A percentile compares a stretch with the other conserved stretches of the same genome.
These are phyloP conservation scores for Kodamaea restingae DNA, from an alignment of 805 yeast species.

Conservation along the genomic window DNA sequence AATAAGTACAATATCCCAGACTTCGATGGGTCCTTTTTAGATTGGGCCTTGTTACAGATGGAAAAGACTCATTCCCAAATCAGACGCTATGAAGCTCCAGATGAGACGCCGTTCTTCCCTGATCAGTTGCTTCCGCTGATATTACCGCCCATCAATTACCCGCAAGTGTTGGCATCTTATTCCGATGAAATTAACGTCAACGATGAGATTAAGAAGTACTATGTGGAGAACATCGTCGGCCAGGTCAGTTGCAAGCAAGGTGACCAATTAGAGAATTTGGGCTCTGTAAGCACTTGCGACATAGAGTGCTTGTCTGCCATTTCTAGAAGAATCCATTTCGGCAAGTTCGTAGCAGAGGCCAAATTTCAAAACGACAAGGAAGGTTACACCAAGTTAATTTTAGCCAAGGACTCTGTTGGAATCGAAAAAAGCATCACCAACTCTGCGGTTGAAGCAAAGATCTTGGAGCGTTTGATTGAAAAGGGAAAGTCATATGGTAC, in stretches of 20 bases:
- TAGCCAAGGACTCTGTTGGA: constrained; percentile 61
- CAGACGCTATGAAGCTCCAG: constrained; percentile 91
- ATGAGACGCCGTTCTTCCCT: constrained; percentile 88
- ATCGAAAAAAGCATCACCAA: constrained; percentile 83
- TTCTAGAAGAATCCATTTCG: constrained; percentile 92
- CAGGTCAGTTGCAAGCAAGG: constrained; percentile 59
- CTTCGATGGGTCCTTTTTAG: constrained; percentile 78
- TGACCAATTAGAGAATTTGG: constrained; percentile 81
- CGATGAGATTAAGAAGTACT: constrained; percentile 58
- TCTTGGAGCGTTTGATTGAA: constrained; percentile 67
- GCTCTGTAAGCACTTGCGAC: constrained; percentile 81
- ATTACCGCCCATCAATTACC: constrained; percentile 75
- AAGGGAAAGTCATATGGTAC: constrained; percentile 87
- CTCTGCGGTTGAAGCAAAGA: constrained; percentile 77
- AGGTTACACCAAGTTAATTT: constrained; percentile 60
- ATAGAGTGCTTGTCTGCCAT: constrained; percentile 84
- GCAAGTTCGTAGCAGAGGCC: constrained; percentile 96
- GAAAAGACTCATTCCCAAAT: constrained; percentile 68
- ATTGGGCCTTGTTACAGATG: constrained; percentile 74
- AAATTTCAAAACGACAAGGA: constrained; percentile 71
- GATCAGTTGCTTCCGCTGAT: constrained; percentile 60
- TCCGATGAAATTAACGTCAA: constrained; percentile 75
- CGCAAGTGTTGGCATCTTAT: constrained; percentile 71
- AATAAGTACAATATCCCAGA: constrained; percentile 55
- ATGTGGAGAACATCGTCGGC: constrained; percentile 74